Evolutionary conservation across 352 stramenopile genomes (phyloP).

Genomic region (Phytopythium oedochilum): DNA sequence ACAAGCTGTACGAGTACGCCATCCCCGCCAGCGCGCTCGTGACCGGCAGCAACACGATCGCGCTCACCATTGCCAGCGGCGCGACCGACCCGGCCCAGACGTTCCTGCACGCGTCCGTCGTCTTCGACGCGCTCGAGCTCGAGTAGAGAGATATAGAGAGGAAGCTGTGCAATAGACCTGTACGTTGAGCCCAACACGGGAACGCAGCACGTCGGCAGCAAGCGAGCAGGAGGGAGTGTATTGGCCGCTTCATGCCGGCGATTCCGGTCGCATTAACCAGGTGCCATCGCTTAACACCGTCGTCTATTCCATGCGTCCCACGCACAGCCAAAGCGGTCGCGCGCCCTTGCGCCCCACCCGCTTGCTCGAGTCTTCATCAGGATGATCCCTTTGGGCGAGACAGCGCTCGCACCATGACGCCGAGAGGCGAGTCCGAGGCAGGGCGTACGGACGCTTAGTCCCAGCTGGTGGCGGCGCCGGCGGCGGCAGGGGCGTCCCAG

Average conservation of each 20-base stretch:
- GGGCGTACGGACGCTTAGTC: slow-evolving; percentile 82
- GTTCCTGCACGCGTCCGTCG: slow-evolving; percentile 33
- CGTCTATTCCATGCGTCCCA: slow-evolving; percentile 89
- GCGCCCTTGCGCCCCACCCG: slow-evolving; percentile 4
- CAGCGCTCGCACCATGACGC: slow-evolving; percentile 1
- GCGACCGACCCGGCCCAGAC: slow-evolving; percentile 27
- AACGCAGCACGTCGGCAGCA: too few relatives aligned
- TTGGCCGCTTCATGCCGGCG: slow-evolving; percentile 17
- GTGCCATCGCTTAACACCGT: slow-evolving; percentile 92
- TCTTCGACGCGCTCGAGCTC: slow-evolving; percentile 49
- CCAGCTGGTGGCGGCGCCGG: slow-evolving; percentile 57
- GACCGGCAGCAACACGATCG: slow-evolving; percentile 29
- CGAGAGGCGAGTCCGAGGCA: too few relatives aligned
- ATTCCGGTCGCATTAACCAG: slow-evolving; percentile 85
- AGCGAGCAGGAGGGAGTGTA: slow-evolving; percentile 13
- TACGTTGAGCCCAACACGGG: too few relatives aligned
- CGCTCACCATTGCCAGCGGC: slow-evolving; percentile 37
- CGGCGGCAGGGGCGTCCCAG: slow-evolving; percentile 47
- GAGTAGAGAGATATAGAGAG: too few relatives aligned
- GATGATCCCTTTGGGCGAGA: slow-evolving; percentile 4
- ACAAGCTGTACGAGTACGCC: slow-evolving; percentile 43
- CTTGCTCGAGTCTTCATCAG: slow-evolving; percentile 21
- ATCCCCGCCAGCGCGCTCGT: slow-evolving; percentile 35
- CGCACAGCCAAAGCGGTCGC: slow-evolving; percentile 11
- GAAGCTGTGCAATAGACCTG: too few relatives aligned